Evolutionary conservation across 257 asterid species (phyloP).

Genomic region (Solanum paucissectum): DNA sequence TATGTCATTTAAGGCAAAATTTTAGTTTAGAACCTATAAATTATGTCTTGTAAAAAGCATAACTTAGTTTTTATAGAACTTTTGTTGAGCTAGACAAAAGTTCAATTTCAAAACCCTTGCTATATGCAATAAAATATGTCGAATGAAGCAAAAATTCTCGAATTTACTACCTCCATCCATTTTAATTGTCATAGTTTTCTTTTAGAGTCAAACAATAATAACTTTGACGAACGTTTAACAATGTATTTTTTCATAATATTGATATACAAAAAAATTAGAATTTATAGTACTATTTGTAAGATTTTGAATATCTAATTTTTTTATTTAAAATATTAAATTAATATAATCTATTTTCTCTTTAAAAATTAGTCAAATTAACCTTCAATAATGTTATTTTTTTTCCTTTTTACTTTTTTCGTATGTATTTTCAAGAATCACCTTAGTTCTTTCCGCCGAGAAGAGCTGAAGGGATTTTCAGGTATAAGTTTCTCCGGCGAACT

Average conservation of each 20-base stretch:
- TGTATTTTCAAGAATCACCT: background rate
- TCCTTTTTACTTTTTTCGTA: background rate
- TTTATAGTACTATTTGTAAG: too few species aligned
- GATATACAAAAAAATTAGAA: too few species aligned
- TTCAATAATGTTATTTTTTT: background rate
- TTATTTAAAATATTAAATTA: too few species aligned
- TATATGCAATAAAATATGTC: background rate
- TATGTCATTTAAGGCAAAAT: background rate
- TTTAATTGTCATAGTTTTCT: too few species aligned
- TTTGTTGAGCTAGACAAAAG: background rate
- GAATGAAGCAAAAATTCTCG: background rate
- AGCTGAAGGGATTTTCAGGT: background rate
- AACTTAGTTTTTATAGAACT: background rate
- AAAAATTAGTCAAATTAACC: too few species aligned
- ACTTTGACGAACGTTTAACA: fast-evolving
- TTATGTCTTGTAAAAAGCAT: background rate
- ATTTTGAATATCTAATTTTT: too few species aligned
- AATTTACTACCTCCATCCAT: fast-evolving
- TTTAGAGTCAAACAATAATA: fast-evolving
- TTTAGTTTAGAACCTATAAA: fast-evolving
- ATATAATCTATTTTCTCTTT: fast-evolving
- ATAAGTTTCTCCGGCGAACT: background rate
- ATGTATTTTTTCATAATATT: too few species aligned
- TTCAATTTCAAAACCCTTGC: too few species aligned
- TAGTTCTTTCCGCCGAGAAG: background rate